A percentile compares a stretch with the other conserved stretches of the same genome.
Conservation (phyloP, 139 green algal genomes). For the Nannochloris sp. region DNA sequence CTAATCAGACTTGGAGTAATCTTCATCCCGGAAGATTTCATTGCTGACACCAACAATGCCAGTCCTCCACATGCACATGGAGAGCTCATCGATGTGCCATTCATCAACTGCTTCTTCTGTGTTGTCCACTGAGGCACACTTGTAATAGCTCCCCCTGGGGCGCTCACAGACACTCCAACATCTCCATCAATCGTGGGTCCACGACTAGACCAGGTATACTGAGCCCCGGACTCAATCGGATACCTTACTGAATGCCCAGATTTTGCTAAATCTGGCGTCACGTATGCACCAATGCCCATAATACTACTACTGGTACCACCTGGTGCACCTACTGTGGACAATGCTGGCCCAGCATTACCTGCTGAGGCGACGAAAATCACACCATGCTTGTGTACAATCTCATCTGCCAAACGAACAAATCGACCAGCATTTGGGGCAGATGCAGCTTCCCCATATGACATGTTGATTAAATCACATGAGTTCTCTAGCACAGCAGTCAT, state of each 20-base stretch:
- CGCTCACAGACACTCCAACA: slow-evolving; percentile 62
- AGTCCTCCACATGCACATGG: slow-evolving; percentile 69
- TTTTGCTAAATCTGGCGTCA: slow-evolving; percentile 65
- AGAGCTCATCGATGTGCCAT: slow-evolving; percentile 73
- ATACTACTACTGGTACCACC: slow-evolving; percentile 63
- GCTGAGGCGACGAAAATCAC: slow-evolving; percentile 75
- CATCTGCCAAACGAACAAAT: slow-evolving; percentile 51
- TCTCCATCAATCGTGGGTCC: slow-evolving; percentile 69
- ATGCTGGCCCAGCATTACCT: slow-evolving; percentile 76
- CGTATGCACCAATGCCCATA: slow-evolving; percentile 74
- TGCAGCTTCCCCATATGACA: slow-evolving; percentile 45
- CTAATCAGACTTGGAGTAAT: slow-evolving; percentile 37
- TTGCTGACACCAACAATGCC: slow-evolving; percentile 65
- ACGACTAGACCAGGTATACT: slow-evolving; percentile 75
- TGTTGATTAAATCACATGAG: slow-evolving; percentile 42
- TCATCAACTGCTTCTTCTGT: slow-evolving; percentile 76
- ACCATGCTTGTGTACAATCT: slow-evolving; percentile 75
- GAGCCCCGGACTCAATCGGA: slow-evolving; percentile 30
- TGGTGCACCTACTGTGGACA: slow-evolving; percentile 77
- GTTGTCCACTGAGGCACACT: slow-evolving; percentile 71
- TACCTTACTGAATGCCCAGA: slow-evolving; percentile 58
- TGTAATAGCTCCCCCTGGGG: slow-evolving; percentile 63
- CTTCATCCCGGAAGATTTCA: slow-evolving; percentile 35
- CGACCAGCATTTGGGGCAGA: slow-evolving; percentile 53
- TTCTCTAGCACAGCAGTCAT: slow-evolving; percentile 50